Percentiles rank a stretch among this genome's conserved stretches.
Conservation (phyloP, 2,329 filamentous ascomycete species). For the Knoxdaviesia proteae region DNA sequence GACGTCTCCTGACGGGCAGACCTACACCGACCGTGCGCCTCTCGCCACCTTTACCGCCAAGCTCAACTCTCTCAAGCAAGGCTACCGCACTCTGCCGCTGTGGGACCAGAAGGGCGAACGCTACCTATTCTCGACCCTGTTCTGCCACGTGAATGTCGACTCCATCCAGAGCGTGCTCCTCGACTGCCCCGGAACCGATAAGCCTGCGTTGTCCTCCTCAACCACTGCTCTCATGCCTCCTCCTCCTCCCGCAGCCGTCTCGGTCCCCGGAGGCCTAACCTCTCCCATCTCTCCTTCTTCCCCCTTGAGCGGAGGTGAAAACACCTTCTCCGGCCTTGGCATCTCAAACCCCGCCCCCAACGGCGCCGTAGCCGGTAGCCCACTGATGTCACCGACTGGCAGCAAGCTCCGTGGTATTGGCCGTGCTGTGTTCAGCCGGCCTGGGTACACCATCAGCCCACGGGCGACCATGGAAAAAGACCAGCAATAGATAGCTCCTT, state of each 20-base stretch:
- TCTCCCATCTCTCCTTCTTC: too few species aligned
- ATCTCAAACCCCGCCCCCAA: not conserved
- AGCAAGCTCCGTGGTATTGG: slow-evolving; percentile 35
- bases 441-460: slow-evolving; percentile 21
- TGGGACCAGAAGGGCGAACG: slow-evolving; percentile 78
- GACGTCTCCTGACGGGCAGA: slow-evolving; percentile 60
- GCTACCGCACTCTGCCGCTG: slow-evolving; percentile 79
- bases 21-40: slow-evolving; percentile 40
- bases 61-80: slow-evolving; percentile 70
- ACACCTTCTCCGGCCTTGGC: too few species aligned
- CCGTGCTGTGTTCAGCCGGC: slow-evolving; percentile 35
- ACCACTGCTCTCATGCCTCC: too few species aligned
- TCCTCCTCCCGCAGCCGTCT: too few species aligned
- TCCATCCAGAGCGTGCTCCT: slow-evolving; percentile 35
- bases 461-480: slow-evolving; percentile 30
- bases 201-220: slow-evolving; percentile 6
- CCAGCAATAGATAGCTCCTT: slow-evolving; percentile 22
- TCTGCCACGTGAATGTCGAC: slow-evolving; percentile 63
- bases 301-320: too few species aligned
- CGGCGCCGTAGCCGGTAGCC: slow-evolving; percentile 13
- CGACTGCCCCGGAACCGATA: slow-evolving; percentile 20
- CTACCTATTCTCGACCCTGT: slow-evolving; percentile 85
- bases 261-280: too few species aligned
- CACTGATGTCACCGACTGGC: too few species aligned
- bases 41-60: slow-evolving; percentile 87